phyloP scores from a whole-genome alignment of 176 grass and related monocot genomes.

The Eleusine coracana region DNA sequence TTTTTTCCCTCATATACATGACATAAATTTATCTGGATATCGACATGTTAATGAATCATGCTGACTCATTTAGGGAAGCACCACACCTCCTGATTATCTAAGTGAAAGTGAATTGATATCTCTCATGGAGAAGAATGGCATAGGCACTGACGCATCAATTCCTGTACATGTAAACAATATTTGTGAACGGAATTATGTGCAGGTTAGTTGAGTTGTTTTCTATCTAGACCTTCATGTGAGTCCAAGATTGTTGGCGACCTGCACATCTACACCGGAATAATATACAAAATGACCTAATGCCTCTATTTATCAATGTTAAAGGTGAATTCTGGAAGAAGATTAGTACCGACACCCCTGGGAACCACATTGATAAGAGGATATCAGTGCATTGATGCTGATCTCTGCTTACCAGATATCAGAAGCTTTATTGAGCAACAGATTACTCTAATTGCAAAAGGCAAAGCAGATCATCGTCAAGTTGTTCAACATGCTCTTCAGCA shows the following conservation, averaged over 20 bases:
- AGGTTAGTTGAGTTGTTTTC: conserved; percentile 60
- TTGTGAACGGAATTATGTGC: conserved; percentile 93
- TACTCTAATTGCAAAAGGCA: conserved; percentile 89
- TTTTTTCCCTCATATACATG: conserved; percentile 36
- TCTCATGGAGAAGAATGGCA: conserved; percentile 97
- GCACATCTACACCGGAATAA: neutral
- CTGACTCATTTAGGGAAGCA: conserved; percentile 70
- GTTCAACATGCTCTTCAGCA: conserved; percentile 84
- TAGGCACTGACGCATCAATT: conserved; percentile 98
- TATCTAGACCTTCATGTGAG: neutral
- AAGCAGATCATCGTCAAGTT: conserved; percentile 73
- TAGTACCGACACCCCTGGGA: conserved; percentile 86
- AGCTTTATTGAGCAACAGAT: conserved; percentile 99
- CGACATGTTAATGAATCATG: conserved; percentile 28
- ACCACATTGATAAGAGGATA: conserved; percentile 96
- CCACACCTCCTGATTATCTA: conserved; percentile 89
- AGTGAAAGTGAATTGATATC: conserved; percentile 96
- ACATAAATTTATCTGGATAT: conserved; percentile 40
- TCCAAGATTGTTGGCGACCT: conserved; percentile 3
- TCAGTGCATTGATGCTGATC: conserved; percentile 93
- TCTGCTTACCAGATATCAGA: conserved; percentile 94
- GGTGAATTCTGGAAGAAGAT: conserved; percentile 90
- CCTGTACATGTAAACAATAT: conserved; percentile 95
- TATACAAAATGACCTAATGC: conserved; percentile 19
- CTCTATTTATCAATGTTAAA: conserved; percentile 46